phyloP scores from a whole-genome alignment of 108 stramenopile species.

The Nannochloropsis gaditana region DNA sequence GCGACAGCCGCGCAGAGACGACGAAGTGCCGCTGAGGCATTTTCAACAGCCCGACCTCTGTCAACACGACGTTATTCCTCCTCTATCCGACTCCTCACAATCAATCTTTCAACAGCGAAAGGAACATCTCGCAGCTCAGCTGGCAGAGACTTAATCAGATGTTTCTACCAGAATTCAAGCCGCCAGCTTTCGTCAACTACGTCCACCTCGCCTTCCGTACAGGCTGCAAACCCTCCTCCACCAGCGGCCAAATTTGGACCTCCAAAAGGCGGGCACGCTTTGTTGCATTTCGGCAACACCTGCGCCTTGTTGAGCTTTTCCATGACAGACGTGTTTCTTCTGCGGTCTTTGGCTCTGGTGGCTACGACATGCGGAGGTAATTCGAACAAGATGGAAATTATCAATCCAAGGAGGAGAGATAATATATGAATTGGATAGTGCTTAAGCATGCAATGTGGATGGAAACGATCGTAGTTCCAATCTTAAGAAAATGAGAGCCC shows the following conservation, averaged over 20 bases:
- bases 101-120: too few relatives aligned
- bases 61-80: neutral
- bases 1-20: neutral
- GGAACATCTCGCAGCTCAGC: too few relatives aligned
- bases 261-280: neutral
- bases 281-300: constrained; percentile 20
- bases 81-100: neutral
- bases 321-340: constrained; percentile 16
- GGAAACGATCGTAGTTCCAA: too few relatives aligned
- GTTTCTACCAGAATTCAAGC: neutral
- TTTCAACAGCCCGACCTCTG: neutral
- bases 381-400: too few relatives aligned
- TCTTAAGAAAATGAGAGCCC: too few relatives aligned
- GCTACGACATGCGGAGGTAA: neutral
- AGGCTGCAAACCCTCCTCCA: neutral
- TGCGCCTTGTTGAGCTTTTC: neutral
- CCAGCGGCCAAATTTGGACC: neutral
- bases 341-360: neutral
- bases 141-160: too few relatives aligned
- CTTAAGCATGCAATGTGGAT: too few relatives aligned
- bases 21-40: neutral
- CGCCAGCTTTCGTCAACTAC: neutral
- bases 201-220: neutral
- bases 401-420: too few relatives aligned
- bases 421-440: too few relatives aligned